Conservation (phyloP, 805 yeast genomes). For the Komagataella ulmi region DNA sequence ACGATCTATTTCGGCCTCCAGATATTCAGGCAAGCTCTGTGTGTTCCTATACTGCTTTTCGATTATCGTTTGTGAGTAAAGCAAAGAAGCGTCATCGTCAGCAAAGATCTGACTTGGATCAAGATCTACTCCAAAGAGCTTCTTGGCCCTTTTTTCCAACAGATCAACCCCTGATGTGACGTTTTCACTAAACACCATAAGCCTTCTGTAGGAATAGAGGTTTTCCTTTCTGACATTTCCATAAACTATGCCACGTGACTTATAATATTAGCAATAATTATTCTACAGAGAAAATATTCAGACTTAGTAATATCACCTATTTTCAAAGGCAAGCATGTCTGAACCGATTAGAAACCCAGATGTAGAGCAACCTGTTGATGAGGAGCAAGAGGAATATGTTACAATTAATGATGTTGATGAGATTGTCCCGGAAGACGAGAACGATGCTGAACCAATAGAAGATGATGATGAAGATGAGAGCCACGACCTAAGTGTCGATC, state of each 20-base stretch:
- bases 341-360: neutral
- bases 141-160: constrained; percentile 1
- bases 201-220: neutral
- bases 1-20: constrained; percentile 1
- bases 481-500: constrained; percentile 22
- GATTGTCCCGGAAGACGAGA: constrained; percentile 12
- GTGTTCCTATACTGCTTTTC: neutral
- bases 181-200: neutral
- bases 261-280: neutral
- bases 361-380: neutral
- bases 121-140: neutral
- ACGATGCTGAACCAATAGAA: constrained; percentile 14
- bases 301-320: neutral
- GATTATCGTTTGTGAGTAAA: constrained; percentile 1
- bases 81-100: neutral
- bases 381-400: constrained; percentile 6
- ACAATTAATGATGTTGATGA: constrained; percentile 28
- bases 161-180: neutral
- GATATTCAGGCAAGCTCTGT: constrained; percentile 1
- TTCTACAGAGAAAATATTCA: too few species aligned
- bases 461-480: constrained; percentile 29
- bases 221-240: too few species aligned
- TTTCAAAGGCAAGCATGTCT: neutral
- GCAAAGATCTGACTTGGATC: neutral
- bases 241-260: neutral